A percentile compares a stretch with the other conserved stretches of the same genome.
These are phyloP conservation scores for Dispira simplex DNA, from an alignment of 192 early-diverging fungal species.

Conservation along the genomic window DNA sequence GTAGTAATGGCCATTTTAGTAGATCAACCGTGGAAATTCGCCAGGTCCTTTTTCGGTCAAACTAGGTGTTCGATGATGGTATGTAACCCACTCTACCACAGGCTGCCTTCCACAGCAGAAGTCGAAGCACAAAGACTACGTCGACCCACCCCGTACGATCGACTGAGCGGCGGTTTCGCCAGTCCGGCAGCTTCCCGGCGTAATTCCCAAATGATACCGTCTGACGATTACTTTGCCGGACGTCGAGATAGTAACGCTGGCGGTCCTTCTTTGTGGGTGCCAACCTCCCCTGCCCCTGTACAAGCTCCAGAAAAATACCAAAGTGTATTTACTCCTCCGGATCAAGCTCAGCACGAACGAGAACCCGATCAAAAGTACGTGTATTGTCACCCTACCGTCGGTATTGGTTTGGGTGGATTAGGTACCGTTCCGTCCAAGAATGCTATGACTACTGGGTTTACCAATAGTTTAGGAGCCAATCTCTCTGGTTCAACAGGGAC, in stretches of 20 bases:
- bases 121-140: background rate
- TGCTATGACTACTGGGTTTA: background rate
- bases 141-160: background rate
- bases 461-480: too few species aligned
- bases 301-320: constrained; percentile 8
- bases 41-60: constrained; percentile 3
- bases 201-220: background rate
- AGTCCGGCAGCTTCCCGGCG: background rate
- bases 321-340: constrained; percentile 10
- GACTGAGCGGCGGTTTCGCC: background rate
- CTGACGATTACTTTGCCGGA: background rate
- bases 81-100: background rate
- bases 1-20: constrained; percentile 1
- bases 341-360: constrained; percentile 2
- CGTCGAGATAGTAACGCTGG: background rate
- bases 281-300: too few species aligned
- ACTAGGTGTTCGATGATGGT: background rate
- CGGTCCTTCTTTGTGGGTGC: background rate
- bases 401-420: constrained; percentile 2
- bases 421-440: background rate
- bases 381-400: constrained; percentile 5
- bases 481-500: too few species aligned
- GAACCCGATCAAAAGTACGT: constrained; percentile 8
- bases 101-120: background rate
- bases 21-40: constrained; percentile 6